Evolutionary conservation across 2,329 filamentous ascomycete genomes (phyloP), one percentile per base, ranked within the genome.

Genomic region (Ascochyta rabiei): DNA sequence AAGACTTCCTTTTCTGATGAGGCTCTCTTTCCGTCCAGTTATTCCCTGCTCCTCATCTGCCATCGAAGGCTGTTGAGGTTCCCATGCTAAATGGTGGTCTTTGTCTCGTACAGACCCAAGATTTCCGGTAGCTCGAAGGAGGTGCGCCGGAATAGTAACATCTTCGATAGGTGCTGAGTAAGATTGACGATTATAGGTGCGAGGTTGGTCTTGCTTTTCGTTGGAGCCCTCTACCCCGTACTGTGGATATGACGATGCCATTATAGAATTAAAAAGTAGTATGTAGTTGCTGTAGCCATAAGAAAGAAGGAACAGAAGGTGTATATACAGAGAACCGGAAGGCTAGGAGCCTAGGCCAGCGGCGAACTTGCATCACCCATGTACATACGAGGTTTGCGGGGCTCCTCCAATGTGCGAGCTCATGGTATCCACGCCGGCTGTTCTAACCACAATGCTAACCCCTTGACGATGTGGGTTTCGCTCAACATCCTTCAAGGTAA

Each of bases 81-180:
- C 54, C 64, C 64, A 67, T 21, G 30, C 57, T 10, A 47, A 40
- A 12, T 54, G 39, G 13, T 53, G 48, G 30, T 38, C 44, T 16
- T 46, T 51, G 26, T 65, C 62, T 24, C 64, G 59, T 34, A 57
- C 50, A 2, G 64, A 64, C 26, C 56, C 57, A 39, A 59, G 49
- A 24, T 59, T 59, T 6, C 50, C 56, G 33, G 58, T 57, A 15
- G 59, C 49, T 47, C 60, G 64, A 21, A 67, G 50, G 18, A 67
- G 64, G 42, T 67, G 62, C 15, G 58, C 61, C 33, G 64, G 62
- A 43, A 67, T 62, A 23, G 60, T 51, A 40, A 66, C 63, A 57
- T 66, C 58, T 41, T 63, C 48, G 13, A 52, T 13, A n/a, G 44
- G 30, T 28, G 37, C 52, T 38, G 52, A 55, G 38, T 46, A 50